Evolutionary conservation across 768 basidiomycete genomes (phyloP), one percentile per base, ranked within the genome.

Genomic region (Austroboletus festivus): DNA sequence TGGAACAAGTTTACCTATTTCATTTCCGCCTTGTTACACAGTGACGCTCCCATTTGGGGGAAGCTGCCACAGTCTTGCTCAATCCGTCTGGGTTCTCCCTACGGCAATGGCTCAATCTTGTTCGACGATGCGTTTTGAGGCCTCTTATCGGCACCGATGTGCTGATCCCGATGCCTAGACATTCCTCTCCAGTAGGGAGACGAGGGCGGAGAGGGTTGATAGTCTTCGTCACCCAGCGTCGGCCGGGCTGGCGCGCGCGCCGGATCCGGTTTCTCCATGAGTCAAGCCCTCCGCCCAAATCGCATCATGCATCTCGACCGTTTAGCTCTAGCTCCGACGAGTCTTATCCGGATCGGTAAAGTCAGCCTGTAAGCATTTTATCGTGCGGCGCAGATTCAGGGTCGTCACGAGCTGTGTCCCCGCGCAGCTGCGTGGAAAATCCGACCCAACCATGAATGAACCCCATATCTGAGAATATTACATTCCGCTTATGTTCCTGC

Each of bases 11-110:
- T 38, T 48, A 34, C 31, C 44, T 44, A 28, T 40, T 68, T 69
- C 67, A 68, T 68, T 55, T 68, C 67, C 62, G 62, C 65, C 57
- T 23, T 33, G 24, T 45, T 50, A 44, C 47, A 42, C 40, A 38
- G 46, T 38, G 23, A 44, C 10, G 18, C 7, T 18, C 58, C 47
- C 38, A 3, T 66, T 60, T 44, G 5, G 7, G 19, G 64, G 60
- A 53, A 61, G 45, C 47, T 16, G 30, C 44, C 34, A 42, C 46
- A 45, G 18, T 33, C 10, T 42, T 59, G 23, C 63, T 57, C 15
- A 43, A 56, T 64, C 26, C 34, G 51, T 51, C n/a, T 8, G 5
- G 47, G 51, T 67, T 66, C 64, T 63, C 41, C 58, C 60, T 57
- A 57, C 62, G 51, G 54, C 44, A 55, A 38, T 35, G 16, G 31